phyloP scores from a whole-genome alignment of 2,329 filamentous ascomycete species.

The Pleoardoris graminearum region DNA sequence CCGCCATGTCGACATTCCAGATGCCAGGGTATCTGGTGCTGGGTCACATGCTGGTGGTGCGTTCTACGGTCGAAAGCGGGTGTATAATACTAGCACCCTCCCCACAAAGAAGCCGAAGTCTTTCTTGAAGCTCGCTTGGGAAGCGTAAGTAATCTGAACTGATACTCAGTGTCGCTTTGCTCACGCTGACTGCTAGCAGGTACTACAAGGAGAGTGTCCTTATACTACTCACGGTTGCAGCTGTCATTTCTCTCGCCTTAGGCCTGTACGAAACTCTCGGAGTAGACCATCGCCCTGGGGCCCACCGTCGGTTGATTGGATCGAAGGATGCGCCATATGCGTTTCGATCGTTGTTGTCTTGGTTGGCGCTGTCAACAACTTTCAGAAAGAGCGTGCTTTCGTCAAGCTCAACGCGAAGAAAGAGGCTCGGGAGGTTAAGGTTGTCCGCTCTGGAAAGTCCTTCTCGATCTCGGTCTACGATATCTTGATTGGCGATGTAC shows the following conservation, averaged over 20 bases:
- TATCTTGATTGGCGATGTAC: conserved; percentile 69
- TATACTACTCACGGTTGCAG: conserved; percentile 69
- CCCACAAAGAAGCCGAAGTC: conserved; percentile 65
- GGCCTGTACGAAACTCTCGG: conserved; percentile 68
- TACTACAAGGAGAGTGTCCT: conserved; percentile 75
- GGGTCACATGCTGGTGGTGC: conserved; percentile 18
- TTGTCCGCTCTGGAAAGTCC: conserved; percentile 65
- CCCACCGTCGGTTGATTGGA: conserved; percentile 48
- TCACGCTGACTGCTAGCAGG: neutral
- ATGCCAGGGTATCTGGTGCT: conserved; percentile 11
- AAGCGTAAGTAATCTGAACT: conserved; percentile 45
- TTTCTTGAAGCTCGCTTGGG: conserved; percentile 64
- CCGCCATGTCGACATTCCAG: conserved; percentile 16
- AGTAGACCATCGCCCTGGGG: conserved; percentile 45
- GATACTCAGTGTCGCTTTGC: neutral
- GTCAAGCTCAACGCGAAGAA: conserved; percentile 42
- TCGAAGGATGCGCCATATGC: conserved; percentile 44
- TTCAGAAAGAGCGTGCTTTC: conserved; percentile 44
- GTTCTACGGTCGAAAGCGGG: conserved; percentile 58
- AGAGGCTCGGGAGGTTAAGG: conserved; percentile 35
- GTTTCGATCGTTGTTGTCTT: conserved; percentile 45
- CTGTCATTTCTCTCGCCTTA: conserved; percentile 68
- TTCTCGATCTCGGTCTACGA: conserved; percentile 67
- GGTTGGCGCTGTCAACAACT: conserved; percentile 44
- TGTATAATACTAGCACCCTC: conserved; percentile 64